Base-by-base conservation (phyloP, 345 rosid genomes). In the Ceriops zippeliana region DNA sequence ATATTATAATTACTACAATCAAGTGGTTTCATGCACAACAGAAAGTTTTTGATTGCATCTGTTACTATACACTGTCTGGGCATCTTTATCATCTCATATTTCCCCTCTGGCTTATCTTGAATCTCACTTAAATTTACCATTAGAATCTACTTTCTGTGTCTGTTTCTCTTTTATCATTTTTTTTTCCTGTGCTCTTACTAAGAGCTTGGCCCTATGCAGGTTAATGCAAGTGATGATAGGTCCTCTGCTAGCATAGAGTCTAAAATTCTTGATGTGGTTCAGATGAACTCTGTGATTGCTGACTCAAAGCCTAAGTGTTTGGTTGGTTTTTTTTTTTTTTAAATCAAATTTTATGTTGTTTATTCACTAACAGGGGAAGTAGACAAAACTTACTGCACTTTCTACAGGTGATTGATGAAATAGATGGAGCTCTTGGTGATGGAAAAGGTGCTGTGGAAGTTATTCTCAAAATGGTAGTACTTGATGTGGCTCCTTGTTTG, bases 381-480 rank as follows among this genome's bases (percentile, higher is more conserved):
- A 58, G 67, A 62, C 6, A 64, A 65, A 49, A 67, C 68, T 74
- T 58, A 69, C 63, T 24, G 65, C 51, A 26, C 67, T 73, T 69
- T 78, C 24, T 75, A 49, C 76, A 95, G 99, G 93, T 95, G 58
- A 89, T 95, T 79, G 99, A 95, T 84, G 99, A 95, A 89, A 95
- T 91, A 80, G 99, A 95, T 80, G 99, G 99, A 76, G 91, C 96
- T 78, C 99, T 86, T 73, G 87, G 91, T 24, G 97, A 95, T 75
- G 99, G 96, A 63, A 95, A 87, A 85, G 99, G 99, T 77, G 99
- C 97, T 27, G 91, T 91, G 65, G 99, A 95, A 59, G 96, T 87
- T 81, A 83, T 95, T 68, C 68, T 91, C 61, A 95, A 90, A 79
- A 91, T 95, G 99, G 97, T 91, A 91, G 19, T 32, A 52, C 37